phyloP scores from a whole-genome alignment of 2,329 filamentous ascomycete genomes.

The Talaromyces sp. region DNA sequence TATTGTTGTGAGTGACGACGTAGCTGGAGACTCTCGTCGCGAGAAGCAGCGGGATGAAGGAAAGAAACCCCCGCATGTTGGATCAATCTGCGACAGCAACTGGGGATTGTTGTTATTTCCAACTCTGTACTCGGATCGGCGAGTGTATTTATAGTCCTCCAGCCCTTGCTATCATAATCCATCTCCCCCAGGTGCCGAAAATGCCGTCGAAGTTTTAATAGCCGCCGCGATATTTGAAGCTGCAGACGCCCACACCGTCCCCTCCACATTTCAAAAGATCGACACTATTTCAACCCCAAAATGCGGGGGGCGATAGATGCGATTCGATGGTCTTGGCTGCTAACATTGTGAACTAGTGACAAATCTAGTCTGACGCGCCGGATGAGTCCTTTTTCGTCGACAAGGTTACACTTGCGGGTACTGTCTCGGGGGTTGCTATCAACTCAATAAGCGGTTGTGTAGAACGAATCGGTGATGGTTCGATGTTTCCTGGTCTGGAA shows the following conservation, averaged over 20 bases:
- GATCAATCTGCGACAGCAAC: not conserved
- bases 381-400: not conserved
- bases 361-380: not conserved
- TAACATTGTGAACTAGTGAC: not conserved
- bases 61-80: not conserved
- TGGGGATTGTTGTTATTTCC: not conserved
- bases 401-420: not conserved
- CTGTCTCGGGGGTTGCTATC: not conserved
- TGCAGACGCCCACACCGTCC: not conserved
- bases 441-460: not conserved
- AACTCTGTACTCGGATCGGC: too few relatives aligned
- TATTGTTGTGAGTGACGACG: conserved; percentile 15
- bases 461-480: not conserved
- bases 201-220: not conserved
- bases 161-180: not conserved
- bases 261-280: not conserved
- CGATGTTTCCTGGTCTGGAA: not conserved
- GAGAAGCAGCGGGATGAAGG: not conserved
- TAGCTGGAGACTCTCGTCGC: conserved; percentile 7
- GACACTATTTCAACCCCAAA: not conserved
- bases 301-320: not conserved
- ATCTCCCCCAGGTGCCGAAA: not conserved
- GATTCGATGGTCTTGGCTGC: not conserved
- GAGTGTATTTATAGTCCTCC: not conserved
- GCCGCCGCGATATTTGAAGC: not conserved